Conservation (phyloP, 768 basidiomycete genomes). For the Pisolithus orientalis region DNA sequence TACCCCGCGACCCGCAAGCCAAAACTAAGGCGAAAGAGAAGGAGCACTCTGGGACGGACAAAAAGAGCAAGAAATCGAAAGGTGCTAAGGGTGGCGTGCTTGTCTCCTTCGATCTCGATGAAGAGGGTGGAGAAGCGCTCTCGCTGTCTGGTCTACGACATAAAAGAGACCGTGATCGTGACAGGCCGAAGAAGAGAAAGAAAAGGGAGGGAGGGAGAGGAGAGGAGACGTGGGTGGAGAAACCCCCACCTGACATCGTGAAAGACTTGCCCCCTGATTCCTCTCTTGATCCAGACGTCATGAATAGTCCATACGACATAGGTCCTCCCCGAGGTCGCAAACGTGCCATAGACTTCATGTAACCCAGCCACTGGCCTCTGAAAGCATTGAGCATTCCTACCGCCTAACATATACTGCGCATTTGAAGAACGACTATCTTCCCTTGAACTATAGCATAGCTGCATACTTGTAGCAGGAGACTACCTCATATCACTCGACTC, state of each 20-base stretch:
- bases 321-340: constrained; percentile 45
- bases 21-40: constrained; percentile 37
- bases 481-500: too few relatives aligned
- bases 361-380: constrained; percentile 7
- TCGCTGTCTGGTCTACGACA: constrained; percentile 21
- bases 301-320: constrained; percentile 9
- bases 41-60: constrained; percentile 39
- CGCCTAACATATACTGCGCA: not conserved
- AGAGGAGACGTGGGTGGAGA: constrained; percentile 67
- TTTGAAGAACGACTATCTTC: not conserved
- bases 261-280: constrained; percentile 25
- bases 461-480: too few relatives aligned
- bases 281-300: constrained; percentile 5
- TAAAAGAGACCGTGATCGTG: constrained; percentile 31
- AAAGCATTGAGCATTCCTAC: not conserved
- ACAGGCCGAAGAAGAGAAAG: constrained; percentile 35
- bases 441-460: too few relatives aligned
- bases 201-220: constrained; percentile 35
- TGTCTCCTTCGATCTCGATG: constrained; percentile 77
- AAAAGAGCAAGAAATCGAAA: constrained; percentile 43
- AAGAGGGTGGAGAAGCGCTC: constrained; percentile 41
- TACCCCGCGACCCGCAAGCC: constrained; percentile 40
- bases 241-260: constrained; percentile 47
- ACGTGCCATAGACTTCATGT: constrained; percentile 74
- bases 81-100: constrained; percentile 36